These are phyloP conservation scores for Protea cynaroides DNA, from an alignment of 164 flowering plant genomes.

Conservation along the genomic window DNA sequence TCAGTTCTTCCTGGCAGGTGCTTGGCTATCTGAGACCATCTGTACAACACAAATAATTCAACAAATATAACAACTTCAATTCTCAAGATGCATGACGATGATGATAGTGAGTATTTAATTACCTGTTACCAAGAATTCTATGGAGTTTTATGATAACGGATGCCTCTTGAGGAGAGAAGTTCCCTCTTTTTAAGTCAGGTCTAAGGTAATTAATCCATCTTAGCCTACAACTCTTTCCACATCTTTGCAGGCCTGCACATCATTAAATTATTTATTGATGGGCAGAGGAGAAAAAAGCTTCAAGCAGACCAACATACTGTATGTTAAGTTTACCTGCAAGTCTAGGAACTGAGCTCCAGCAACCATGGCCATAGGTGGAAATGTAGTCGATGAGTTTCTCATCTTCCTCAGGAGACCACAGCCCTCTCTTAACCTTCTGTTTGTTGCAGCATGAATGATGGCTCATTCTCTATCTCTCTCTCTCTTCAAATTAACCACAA, in stretches of 20 bases:
- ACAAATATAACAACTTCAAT: background rate
- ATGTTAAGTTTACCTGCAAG: constrained; percentile 47
- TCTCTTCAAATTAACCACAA: background rate
- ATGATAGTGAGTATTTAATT: background rate
- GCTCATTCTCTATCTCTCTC: constrained; percentile 47
- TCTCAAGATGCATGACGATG: background rate
- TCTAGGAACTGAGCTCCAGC: constrained; percentile 84
- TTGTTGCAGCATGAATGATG: constrained; percentile 89
- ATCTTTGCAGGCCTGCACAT: constrained; percentile 74
- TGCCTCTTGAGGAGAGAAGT: constrained; percentile 73
- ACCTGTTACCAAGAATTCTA: constrained; percentile 80
- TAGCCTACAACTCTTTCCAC: constrained; percentile 90
- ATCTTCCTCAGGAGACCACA: constrained; percentile 95
- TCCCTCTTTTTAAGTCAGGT: constrained; percentile 87
- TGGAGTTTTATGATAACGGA: constrained; percentile 82
- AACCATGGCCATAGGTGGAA: constrained; percentile 74
- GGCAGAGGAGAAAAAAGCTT: background rate
- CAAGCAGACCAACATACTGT: background rate
- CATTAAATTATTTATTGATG: background rate
- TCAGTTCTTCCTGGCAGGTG: constrained; percentile 91
- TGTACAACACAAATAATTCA: constrained; percentile 14
- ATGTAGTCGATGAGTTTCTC: constrained; percentile 80
- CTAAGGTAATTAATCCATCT: constrained; percentile 89
- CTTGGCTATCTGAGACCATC: constrained; percentile 95
- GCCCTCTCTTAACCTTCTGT: constrained; percentile 77